These are phyloP conservation scores for Margaritispora aquatica DNA, from an alignment of 495 filamentous ascomycete genomes.

Conservation along the genomic window DNA sequence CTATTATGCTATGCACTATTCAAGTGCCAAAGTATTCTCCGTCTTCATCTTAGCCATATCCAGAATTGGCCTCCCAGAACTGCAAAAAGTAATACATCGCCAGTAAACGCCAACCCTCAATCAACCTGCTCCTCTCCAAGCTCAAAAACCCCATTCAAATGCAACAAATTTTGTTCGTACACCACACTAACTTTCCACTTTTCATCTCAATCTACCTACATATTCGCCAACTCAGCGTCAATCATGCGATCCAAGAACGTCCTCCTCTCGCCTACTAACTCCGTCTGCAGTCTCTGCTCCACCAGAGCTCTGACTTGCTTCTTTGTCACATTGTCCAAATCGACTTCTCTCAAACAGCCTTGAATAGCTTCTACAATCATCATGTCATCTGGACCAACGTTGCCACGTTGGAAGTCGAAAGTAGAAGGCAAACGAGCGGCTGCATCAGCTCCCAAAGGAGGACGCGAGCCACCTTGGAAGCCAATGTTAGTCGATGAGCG, in stretches of 20 bases:
- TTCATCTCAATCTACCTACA: constrained; percentile 50
- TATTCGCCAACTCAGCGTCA: constrained; percentile 88
- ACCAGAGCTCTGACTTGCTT: constrained; percentile 92
- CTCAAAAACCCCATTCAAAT: not conserved
- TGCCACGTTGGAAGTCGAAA: constrained; percentile 68
- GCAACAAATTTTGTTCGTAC: too few species aligned
- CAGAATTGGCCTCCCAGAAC: too few species aligned
- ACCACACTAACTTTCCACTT: too few species aligned
- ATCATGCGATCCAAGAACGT: constrained; percentile 86
- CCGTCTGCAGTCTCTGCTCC: constrained; percentile 85
- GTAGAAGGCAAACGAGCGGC: constrained; percentile 54
- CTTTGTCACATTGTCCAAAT: constrained; percentile 94
- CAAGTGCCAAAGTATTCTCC: not conserved
- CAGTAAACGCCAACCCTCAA: not conserved
- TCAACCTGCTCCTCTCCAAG: not conserved
- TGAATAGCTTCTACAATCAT: constrained; percentile 79
- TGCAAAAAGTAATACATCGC: not conserved
- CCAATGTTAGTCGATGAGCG: constrained; percentile 35
- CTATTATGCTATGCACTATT: not conserved
- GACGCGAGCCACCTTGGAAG: constrained; percentile 31
- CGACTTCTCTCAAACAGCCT: constrained; percentile 76
- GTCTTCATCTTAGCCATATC: not conserved
- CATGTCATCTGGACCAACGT: constrained; percentile 64
- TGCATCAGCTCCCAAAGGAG: constrained; percentile 34
- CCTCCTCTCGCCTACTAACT: constrained; percentile 73